Evolutionary conservation across 2,329 filamentous ascomycete genomes (phyloP).

Genomic region (Trichothecium sympodiale): DNA sequence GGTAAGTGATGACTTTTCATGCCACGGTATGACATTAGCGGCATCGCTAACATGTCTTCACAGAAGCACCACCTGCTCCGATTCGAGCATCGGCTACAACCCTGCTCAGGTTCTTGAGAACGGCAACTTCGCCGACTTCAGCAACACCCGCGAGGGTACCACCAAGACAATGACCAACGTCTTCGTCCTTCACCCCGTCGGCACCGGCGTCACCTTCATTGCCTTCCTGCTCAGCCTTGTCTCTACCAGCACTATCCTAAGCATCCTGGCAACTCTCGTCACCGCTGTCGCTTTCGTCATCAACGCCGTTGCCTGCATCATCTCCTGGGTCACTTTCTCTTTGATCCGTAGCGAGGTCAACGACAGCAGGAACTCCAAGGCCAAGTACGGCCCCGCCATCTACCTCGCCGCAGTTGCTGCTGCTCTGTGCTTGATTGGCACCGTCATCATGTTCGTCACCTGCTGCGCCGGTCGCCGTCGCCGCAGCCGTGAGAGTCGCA

Average conservation of each 20-base stretch:
- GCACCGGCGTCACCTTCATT: conserved; percentile 44
- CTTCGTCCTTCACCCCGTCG: conserved; percentile 53
- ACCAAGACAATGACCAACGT: conserved; percentile 41
- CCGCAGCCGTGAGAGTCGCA: conserved; percentile 14
- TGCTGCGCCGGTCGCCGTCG: conserved; percentile 43
- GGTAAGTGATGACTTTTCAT: too few relatives aligned
- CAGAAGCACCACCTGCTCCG: conserved; percentile 22
- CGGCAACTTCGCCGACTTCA: conserved; percentile 27
- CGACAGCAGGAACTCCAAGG: conserved; percentile 23
- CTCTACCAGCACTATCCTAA: conserved; percentile 24
- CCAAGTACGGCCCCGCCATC: conserved; percentile 41
- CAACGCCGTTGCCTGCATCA: conserved; percentile 34
- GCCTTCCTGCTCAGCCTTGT: conserved; percentile 33
- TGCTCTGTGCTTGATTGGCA: conserved; percentile 42
- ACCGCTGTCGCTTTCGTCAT: conserved; percentile 37
- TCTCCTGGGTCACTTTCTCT: conserved; percentile 47
- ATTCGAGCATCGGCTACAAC: conserved; percentile 42
- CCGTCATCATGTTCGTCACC: conserved; percentile 47
- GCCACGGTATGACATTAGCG: too few relatives aligned
- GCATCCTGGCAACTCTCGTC: conserved; percentile 38
- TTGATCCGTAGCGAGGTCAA: conserved; percentile 44
- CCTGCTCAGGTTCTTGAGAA: conserved; percentile 32
- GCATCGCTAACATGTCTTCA: conserved; percentile 1
- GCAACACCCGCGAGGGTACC: conserved; percentile 29
- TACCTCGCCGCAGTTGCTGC: conserved; percentile 50